Conservation (phyloP, 352 stramenopile species). For the Globisporangium lucens region DNA sequence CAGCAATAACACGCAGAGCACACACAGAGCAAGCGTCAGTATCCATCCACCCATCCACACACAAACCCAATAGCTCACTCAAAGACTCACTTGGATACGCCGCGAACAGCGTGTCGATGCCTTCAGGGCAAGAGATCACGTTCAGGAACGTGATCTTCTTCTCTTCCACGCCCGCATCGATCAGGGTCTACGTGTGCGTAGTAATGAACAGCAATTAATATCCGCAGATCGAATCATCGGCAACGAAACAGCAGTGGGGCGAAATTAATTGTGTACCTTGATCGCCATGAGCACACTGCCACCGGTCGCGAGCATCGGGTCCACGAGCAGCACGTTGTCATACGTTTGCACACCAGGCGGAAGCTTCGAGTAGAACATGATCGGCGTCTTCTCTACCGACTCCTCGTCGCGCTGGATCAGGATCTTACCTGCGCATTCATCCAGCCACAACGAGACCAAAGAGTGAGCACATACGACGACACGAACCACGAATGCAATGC, state of each 20-base stretch:
- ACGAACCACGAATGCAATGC: neutral
- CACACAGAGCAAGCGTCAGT: slow-evolving; percentile 5
- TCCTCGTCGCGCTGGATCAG: slow-evolving; percentile 96
- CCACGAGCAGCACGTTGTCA: slow-evolving; percentile 92
- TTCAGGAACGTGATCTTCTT: slow-evolving; percentile 94
- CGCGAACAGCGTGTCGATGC: slow-evolving; percentile 72
- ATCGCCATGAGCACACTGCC: slow-evolving; percentile 91
- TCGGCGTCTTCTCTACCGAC: slow-evolving; percentile 76
- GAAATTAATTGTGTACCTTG: slow-evolving; percentile 38
- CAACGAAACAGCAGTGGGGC: neutral
- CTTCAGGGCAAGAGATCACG: slow-evolving; percentile 92
- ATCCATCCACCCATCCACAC: neutral
- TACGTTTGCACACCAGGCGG: slow-evolving; percentile 75
- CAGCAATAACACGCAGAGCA: slow-evolving; percentile 2
- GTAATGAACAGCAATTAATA: neutral
- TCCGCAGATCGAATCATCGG: neutral
- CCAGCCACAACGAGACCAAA: neutral
- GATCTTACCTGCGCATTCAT: slow-evolving; percentile 86
- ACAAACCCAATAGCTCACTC: slow-evolving; percentile 24
- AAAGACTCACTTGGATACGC: slow-evolving; percentile 65
- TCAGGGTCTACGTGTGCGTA: slow-evolving; percentile 49
- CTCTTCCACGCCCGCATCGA: slow-evolving; percentile 81
- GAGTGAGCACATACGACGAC: neutral
- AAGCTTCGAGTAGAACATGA: slow-evolving; percentile 96
- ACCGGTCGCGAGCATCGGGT: slow-evolving; percentile 95